These are phyloP conservation scores for Sonneratia caseolaris DNA, from an alignment of 345 rosid genomes.

Conservation along the genomic window DNA sequence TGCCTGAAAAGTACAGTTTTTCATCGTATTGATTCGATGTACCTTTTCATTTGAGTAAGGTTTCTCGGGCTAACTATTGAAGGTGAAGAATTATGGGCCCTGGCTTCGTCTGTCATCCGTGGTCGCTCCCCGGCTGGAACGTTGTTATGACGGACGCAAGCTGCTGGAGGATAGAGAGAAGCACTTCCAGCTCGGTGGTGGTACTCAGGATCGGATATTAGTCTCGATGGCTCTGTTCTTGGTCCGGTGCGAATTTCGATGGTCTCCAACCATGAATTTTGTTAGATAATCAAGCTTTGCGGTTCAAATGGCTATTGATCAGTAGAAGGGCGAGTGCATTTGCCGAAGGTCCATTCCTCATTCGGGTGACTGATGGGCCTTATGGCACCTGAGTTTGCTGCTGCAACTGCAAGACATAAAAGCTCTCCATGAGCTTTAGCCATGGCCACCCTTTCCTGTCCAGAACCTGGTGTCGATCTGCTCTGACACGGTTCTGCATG, in stretches of 20 bases:
- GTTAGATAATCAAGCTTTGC: background rate
- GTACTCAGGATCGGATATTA: conserved; percentile 58
- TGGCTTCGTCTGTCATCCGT: too few relatives aligned
- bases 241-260: conserved; percentile 27
- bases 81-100: too few relatives aligned
- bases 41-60: too few relatives aligned
- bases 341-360: conserved; percentile 56
- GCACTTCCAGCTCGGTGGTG: too few relatives aligned
- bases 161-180: too few relatives aligned
- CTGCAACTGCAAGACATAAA: conserved; percentile 58
- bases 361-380: conserved; percentile 41
- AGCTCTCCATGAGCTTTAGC: conserved; percentile 68
- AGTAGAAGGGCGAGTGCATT: conserved; percentile 24
- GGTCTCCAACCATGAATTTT: background rate
- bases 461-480: conserved; percentile 75
- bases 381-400: conserved; percentile 43
- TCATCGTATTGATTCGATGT: too few relatives aligned
- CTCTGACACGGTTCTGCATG: conserved; percentile 85
- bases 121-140: too few relatives aligned
- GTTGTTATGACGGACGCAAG: too few relatives aligned
- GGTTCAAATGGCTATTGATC: background rate
- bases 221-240: conserved; percentile 49
- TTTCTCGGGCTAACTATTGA: too few relatives aligned
- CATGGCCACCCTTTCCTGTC: conserved; percentile 70
- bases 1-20: too few relatives aligned